These are phyloP conservation scores for Rubia balearica DNA, from an alignment of 305 asterid species.

Conservation along the genomic window DNA sequence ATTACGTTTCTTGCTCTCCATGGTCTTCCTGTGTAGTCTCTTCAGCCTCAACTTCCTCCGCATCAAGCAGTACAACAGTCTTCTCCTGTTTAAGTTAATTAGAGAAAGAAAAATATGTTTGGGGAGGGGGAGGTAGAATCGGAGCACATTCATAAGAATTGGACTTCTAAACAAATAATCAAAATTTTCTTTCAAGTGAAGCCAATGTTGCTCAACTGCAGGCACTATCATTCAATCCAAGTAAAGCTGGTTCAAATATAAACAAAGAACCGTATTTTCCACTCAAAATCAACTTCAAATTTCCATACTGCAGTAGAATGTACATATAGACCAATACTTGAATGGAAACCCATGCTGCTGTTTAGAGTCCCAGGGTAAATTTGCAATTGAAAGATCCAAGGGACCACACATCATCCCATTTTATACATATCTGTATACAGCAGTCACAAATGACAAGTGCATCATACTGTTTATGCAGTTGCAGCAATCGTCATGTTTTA, in stretches of 20 bases:
- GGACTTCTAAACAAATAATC: neutral
- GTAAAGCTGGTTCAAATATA: neutral
- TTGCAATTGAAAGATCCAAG: neutral
- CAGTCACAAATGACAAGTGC: neutral
- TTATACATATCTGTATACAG: neutral
- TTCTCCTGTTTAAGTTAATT: constrained; percentile 33
- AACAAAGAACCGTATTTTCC: neutral
- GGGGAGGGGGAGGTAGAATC: neutral
- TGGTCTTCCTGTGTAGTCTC: constrained; percentile 29
- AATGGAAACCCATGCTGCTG: neutral
- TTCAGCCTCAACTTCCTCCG: constrained; percentile 59
- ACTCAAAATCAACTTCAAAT: neutral
- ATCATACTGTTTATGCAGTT: neutral
- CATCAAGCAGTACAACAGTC: constrained; percentile 70
- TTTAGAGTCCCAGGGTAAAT: neutral
- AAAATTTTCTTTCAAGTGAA: neutral
- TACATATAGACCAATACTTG: neutral
- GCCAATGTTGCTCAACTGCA: neutral
- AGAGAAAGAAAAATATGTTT: neutral
- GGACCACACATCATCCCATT: neutral
- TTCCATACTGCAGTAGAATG: neutral
- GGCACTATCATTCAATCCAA: neutral
- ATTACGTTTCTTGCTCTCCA: constrained; percentile 43
- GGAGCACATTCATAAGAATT: neutral
- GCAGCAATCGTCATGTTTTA: neutral